phyloP scores from a whole-genome alignment of 495 filamentous ascomycete genomes.

The Clavariopsis aquatica region DNA sequence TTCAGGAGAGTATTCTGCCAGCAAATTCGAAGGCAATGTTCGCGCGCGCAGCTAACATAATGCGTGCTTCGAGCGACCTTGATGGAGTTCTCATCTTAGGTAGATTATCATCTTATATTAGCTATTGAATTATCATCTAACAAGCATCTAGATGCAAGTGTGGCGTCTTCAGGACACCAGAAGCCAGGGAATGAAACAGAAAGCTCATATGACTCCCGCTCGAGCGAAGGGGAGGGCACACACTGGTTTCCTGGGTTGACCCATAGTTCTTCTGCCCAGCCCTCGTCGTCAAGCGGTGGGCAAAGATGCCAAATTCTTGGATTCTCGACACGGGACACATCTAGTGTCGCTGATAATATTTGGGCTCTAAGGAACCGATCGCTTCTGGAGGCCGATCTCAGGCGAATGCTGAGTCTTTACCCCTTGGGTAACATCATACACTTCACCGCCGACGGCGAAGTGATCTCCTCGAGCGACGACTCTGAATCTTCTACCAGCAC shows the following conservation, averaged over 20 bases:
- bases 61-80: constrained; percentile 24
- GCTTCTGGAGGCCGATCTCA: constrained; percentile 15
- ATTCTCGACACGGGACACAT: background rate
- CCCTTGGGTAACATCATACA: constrained; percentile 20
- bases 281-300: background rate
- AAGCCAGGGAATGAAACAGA: background rate
- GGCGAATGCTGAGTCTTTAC: constrained; percentile 13
- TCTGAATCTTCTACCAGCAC: constrained; percentile 3
- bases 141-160: constrained; percentile 14
- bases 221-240: background rate
- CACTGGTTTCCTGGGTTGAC: background rate
- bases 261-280: background rate
- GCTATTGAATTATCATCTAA: too few species aligned
- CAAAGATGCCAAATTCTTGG: constrained; percentile 2
- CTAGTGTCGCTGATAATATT: background rate
- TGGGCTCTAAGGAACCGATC: background rate
- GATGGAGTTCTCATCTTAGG: constrained; percentile 25
- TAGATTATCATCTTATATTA: too few species aligned
- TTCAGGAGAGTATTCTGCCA: constrained; percentile 26
- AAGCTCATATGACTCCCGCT: constrained; percentile 2
- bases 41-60: constrained; percentile 26
- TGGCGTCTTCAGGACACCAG: background rate
- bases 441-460: constrained; percentile 10
- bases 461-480: constrained; percentile 17
- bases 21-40: constrained; percentile 26